Base-by-base conservation (phyloP, 2,329 filamentous ascomycete species). In the Diaporthe destruens region DNA sequence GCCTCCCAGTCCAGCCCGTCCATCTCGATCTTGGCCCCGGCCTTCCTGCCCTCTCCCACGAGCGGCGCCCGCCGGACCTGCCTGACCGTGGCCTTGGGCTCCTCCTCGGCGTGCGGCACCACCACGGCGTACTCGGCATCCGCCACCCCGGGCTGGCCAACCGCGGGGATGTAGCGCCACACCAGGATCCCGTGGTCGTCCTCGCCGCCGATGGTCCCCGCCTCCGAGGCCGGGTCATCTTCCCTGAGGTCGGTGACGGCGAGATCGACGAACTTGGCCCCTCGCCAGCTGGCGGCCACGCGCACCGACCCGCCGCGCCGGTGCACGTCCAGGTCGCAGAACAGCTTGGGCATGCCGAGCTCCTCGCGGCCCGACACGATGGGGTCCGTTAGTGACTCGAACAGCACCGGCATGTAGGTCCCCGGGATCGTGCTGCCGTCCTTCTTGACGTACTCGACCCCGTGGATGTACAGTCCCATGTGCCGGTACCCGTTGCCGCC, bases 281-380 rank as follows among this genome's bases (percentile, higher is more conserved):
- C 84, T 65, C 82, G 76, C 84, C 84, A 85, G 70, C 80, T 78
- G 1, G 84, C 82, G 29, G 79, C 80, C 34, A 87, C 75, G 12
- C 79, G 79, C 74, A 81, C 85, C 0, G 80, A 82, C 1, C 78
- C 69, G 71, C 7, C 78, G 67, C 72, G 79, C 23, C 79, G 78
- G 51, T 82, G 76, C 1, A 85, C 69, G 54, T 85, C 80, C 44
- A 87, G 80, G 0, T 82, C 78, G 14, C 82, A 80, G 74, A 82
- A 87, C 0, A 88, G 75, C 78, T 89, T 90, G 1, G 87, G 86
- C 82, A 89, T 86, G 0, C 87, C 87, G 3, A 89, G 81, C 75
- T 89, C 88, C 69, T 89, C 87, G 3, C 87, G 79, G 0, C 87
- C 87, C 6, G 84, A 85, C 2, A 88, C 75, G 65, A 89, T 89